Conservation (phyloP, 139 green algal genomes). For the Chlorella sp. region DNA sequence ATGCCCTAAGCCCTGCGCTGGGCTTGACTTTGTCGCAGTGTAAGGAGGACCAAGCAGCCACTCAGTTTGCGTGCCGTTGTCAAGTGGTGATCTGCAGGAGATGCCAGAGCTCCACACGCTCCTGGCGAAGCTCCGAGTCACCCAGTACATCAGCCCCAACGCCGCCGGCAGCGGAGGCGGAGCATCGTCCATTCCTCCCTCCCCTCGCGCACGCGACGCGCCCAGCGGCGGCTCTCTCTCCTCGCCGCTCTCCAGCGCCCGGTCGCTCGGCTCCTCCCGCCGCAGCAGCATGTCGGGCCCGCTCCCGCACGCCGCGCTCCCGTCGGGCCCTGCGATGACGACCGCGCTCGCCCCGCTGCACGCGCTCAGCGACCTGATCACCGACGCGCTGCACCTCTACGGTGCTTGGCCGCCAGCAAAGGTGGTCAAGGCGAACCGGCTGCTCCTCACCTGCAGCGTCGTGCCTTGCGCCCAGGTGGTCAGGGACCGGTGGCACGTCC, state of each 20-base stretch:
- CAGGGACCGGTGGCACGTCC: background rate
- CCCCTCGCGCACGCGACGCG: background rate
- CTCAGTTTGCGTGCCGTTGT: too few relatives aligned
- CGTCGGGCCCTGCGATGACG: background rate
- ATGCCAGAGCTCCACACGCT: slow-evolving; percentile 2
- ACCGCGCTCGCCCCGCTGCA: too few relatives aligned
- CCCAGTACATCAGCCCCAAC: background rate
- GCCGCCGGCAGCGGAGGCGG: too few relatives aligned
- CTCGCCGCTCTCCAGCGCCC: background rate
- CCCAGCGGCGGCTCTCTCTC: background rate
- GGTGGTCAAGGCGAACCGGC: background rate
- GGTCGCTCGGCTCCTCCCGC: background rate
- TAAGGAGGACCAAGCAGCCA: too few relatives aligned
- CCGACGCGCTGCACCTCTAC: background rate
- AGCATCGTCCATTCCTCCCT: too few relatives aligned
- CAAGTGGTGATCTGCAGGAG: too few relatives aligned
- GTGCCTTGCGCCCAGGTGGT: background rate
- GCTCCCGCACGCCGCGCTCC: too few relatives aligned
- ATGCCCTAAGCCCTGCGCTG: too few relatives aligned
- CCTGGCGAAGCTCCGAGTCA: background rate
- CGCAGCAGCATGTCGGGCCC: background rate
- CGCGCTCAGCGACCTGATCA: background rate
- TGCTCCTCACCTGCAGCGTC: background rate
- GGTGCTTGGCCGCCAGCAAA: background rate
- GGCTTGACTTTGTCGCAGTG: too few relatives aligned